These are phyloP conservation scores for Cladorrhinum sp. DNA, from an alignment of 2,329 filamentous ascomycete genomes.

Conservation along the genomic window DNA sequence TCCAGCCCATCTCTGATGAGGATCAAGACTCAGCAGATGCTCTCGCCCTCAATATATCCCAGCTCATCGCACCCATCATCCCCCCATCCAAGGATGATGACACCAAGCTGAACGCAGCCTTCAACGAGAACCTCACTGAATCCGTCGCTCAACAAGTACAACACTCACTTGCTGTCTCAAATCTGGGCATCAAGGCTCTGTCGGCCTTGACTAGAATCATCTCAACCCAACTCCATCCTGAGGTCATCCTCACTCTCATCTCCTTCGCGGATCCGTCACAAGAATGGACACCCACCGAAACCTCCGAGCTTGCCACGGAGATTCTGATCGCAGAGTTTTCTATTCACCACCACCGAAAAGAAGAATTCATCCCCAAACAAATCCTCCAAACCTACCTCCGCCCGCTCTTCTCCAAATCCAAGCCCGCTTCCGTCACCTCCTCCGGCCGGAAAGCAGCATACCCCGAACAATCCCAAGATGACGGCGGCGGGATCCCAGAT, in stretches of 20 bases:
- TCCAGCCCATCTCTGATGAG: slow-evolving; percentile 3
- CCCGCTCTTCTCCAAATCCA: slow-evolving; percentile 61
- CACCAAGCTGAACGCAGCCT: not conserved
- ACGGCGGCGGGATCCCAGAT: slow-evolving; percentile 33
- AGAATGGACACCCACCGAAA: slow-evolving; percentile 31
- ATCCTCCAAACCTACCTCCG: slow-evolving; percentile 63
- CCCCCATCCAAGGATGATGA: not conserved
- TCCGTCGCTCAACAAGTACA: not conserved
- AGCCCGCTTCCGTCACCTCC: slow-evolving; percentile 51
- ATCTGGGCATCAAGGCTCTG: slow-evolving; percentile 21
- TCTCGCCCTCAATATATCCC: slow-evolving; percentile 9
- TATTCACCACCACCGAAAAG: slow-evolving; percentile 7
- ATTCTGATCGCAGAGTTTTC: slow-evolving; percentile 34
- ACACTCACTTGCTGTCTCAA: slow-evolving; percentile 16
- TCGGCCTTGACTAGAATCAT: slow-evolving; percentile 6
- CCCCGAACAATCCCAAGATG: slow-evolving; percentile 35
- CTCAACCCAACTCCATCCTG: slow-evolving; percentile 15
- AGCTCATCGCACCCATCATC: slow-evolving; percentile 15
- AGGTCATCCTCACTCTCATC: slow-evolving; percentile 34
- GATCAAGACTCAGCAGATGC: not conserved
- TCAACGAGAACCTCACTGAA: slow-evolving; percentile 12
- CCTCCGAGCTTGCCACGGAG: slow-evolving; percentile 30
- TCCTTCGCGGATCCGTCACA: slow-evolving; percentile 31
- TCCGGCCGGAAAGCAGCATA: slow-evolving; percentile 54
- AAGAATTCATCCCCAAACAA: slow-evolving; percentile 48